Evolutionary conservation across 2,329 filamentous ascomycete species (phyloP), one percentile per base, ranked within the genome.

Genomic region (Diaporthe australafricana): DNA sequence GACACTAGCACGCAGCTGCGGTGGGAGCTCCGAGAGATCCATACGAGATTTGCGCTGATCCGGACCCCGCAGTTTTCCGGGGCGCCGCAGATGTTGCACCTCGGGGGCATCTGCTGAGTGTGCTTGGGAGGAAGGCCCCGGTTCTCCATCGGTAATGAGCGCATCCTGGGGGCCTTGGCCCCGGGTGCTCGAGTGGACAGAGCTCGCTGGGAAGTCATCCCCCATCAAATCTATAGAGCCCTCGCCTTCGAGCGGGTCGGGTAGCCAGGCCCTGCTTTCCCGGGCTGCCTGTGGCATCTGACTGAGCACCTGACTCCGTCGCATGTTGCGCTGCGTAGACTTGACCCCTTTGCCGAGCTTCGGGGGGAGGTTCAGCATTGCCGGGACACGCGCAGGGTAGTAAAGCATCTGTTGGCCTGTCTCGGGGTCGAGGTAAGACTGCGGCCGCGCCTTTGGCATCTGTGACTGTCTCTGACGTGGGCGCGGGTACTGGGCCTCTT

Each of bases 301-400:
- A 75, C 88, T 90, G 55, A 97, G 81, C 8, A 96, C 84, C 77
- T 96, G 91, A 1, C 94, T 93, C 27, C 93, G 90, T 68, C 94
- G 89, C 75, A 91, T 88, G 70, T 94, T 92, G 70, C 91, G 88
- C 57, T 73, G 68, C 12, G 87, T 83, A 3, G 89, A 83, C 68
- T 92, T 89, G 11, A 92, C 90, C 67, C 91, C 88, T 77, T 92
- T 93, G 1, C 95, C 97, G 65, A 98, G 84, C 77, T 94, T 93
- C 55, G 95, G 94, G 0, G 96, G 96, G 16, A 99, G 84, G 77
- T 98, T 98, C 71, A 99, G 87, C 91, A 97, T 95, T 74, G 93
- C 92, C 3, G 96, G 96, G 3, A 99, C 96, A 1, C 94, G 95
- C 3, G 96, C 96, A 17, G 96, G 96, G 80, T 99, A 99, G 82